These are phyloP conservation scores for Beauveria scarabaeidicola DNA, from an alignment of 2,329 filamentous ascomycete genomes.

Conservation along the genomic window DNA sequence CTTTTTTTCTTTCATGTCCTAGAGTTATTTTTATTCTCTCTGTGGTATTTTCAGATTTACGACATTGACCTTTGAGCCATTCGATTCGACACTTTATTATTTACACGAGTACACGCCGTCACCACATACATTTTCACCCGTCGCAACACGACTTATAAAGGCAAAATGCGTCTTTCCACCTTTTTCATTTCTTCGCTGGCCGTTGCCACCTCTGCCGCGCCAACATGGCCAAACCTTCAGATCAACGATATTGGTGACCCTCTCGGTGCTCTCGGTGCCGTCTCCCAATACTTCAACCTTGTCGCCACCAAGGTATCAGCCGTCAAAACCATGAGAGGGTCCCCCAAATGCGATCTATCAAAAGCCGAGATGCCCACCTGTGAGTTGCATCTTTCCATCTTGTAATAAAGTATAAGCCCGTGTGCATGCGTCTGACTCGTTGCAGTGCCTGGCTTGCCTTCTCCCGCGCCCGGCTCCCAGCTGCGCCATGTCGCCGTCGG, in stretches of 20 bases:
- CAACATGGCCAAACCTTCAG: slow-evolving; percentile 30
- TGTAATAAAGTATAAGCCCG: no score
- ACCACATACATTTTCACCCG: neutral
- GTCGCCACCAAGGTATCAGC: slow-evolving; percentile 47
- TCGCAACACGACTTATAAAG: slow-evolving; percentile 14
- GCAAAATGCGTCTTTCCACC: slow-evolving; percentile 43
- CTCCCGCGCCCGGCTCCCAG: slow-evolving; percentile 48
- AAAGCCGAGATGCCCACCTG: slow-evolving; percentile 39
- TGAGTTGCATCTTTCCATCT: neutral
- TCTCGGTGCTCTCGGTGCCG: slow-evolving; percentile 31
- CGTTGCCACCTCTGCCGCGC: slow-evolving; percentile 38
- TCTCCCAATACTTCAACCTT: slow-evolving; percentile 54
- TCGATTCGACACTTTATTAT: slow-evolving; percentile 15
- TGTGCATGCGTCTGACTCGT: neutral
- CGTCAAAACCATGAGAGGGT: slow-evolving; percentile 30
- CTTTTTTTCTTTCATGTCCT: slow-evolving; percentile 17
- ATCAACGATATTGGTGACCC: slow-evolving; percentile 29
- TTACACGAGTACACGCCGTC: slow-evolving; percentile 1
- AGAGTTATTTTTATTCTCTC: slow-evolving; percentile 15
- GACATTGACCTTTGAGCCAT: neutral
- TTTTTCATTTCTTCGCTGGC: slow-evolving; percentile 37
- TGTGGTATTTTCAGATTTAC: slow-evolving; percentile 9
- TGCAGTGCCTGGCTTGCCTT: slow-evolving; percentile 43
- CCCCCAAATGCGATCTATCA: slow-evolving; percentile 46
- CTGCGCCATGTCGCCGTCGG: slow-evolving; percentile 77